A percentile compares a stretch with the other conserved stretches of the same genome.
These are phyloP conservation scores for Cyphellophora europaea DNA, from an alignment of 2,329 filamentous ascomycete species.

Conservation along the genomic window DNA sequence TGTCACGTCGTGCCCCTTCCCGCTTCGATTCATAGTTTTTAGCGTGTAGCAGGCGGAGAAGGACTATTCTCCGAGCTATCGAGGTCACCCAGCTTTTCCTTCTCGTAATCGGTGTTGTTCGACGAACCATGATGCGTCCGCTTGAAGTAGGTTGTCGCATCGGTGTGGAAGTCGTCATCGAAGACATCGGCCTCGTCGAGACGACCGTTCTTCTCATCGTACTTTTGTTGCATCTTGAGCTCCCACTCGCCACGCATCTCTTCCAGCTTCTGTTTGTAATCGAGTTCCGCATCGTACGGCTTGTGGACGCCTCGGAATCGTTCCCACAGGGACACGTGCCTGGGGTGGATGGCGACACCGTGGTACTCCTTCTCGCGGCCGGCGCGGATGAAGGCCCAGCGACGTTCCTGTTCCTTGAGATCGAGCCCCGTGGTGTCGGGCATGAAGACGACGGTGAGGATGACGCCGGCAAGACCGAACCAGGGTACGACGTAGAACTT, in stretches of 20 bases:
- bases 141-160: slow-evolving; percentile 46
- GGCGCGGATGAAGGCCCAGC: slow-evolving; percentile 77
- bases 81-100: slow-evolving; percentile 71
- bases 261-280: slow-evolving; percentile 74
- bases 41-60: too few relatives aligned
- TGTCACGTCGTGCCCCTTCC: too few relatives aligned
- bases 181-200: slow-evolving; percentile 27
- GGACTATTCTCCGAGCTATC: too few relatives aligned
- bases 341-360: slow-evolving; percentile 81
- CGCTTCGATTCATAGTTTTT: too few relatives aligned
- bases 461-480: slow-evolving; percentile 82
- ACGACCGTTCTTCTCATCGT: slow-evolving; percentile 38
- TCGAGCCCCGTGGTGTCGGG: slow-evolving; percentile 96
- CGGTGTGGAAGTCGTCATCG: slow-evolving; percentile 34
- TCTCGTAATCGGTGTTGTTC: too few relatives aligned
- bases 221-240: slow-evolving; percentile 35
- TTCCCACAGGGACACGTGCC: slow-evolving; percentile 85
- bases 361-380: slow-evolving; percentile 78
- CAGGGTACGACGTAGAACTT: slow-evolving; percentile 92
- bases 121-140: too few relatives aligned
- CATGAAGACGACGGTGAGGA: slow-evolving; percentile 76
- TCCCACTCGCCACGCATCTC: slow-evolving; percentile 63
- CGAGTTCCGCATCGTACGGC: slow-evolving; percentile 70
- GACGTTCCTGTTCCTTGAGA: slow-evolving; percentile 91
- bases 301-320: slow-evolving; percentile 68